These are phyloP conservation scores for Coniella lustricola DNA, from an alignment of 2,329 filamentous ascomycete species.

Conservation along the genomic window DNA sequence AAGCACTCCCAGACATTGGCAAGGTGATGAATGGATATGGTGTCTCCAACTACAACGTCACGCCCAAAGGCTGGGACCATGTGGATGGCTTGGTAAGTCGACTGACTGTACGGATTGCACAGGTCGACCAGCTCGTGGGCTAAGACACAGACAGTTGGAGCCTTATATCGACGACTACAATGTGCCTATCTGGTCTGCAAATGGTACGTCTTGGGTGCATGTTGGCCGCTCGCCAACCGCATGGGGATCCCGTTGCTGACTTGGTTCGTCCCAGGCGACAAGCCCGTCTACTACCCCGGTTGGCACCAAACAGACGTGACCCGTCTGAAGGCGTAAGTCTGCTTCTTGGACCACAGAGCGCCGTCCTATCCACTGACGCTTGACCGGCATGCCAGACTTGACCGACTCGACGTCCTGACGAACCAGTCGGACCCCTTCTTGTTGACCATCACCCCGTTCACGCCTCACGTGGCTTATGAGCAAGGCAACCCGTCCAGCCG, in stretches of 20 bases:
- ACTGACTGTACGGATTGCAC: no score
- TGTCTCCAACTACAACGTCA: conserved; percentile 31
- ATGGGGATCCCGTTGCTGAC: no score
- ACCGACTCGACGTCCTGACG: conserved; percentile 17
- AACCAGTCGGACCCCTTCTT: conserved; percentile 19
- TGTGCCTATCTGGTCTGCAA: conserved; percentile 21
- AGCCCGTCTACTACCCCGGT: conserved; percentile 18
- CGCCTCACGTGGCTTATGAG: conserved; percentile 18
- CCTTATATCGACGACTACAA: conserved; percentile 25
- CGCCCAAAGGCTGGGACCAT: conserved; percentile 23
- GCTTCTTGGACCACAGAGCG: not conserved
- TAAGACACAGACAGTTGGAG: conserved; percentile 17
- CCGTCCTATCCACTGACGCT: not conserved
- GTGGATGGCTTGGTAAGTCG: conserved; percentile 18
- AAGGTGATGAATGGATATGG: conserved; percentile 39
- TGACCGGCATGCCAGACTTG: conserved; percentile 14
- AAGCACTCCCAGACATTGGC: conserved; percentile 22
- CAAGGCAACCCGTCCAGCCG: conserved; percentile 13
- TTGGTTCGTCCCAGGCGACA: no score
- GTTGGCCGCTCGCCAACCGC: no score
- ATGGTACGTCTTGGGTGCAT: conserved; percentile 1
- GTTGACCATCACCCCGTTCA: conserved; percentile 18
- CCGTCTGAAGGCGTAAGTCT: conserved; percentile 20
- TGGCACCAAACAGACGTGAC: conserved; percentile 22
- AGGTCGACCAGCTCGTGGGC: no score